Percentiles rank a stretch among this genome's conserved stretches.
Conservation (phyloP, 2,329 filamentous ascomycete species). For the Calcarisporium arbuscula region DNA sequence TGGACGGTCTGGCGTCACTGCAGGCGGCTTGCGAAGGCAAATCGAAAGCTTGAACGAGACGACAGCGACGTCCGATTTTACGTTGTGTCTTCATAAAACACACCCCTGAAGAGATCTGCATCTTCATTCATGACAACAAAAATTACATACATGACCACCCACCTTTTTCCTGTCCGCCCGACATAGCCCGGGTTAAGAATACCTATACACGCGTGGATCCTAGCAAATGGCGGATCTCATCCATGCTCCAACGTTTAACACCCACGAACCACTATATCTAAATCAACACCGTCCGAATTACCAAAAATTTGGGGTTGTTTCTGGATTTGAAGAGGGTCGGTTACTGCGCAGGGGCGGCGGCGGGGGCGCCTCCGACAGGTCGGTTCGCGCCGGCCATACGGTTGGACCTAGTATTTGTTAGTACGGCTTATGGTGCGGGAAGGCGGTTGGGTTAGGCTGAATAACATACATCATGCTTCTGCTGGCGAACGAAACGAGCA, state of each 20-base stretch:
- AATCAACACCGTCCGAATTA: too few species aligned
- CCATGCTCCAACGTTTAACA: too few species aligned
- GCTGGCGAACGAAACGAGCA: conserved; percentile 66
- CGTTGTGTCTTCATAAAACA: not conserved
- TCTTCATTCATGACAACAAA: too few species aligned
- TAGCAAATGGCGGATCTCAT: too few species aligned
- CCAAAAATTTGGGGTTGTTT: too few species aligned
- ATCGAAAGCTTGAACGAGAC: conserved; percentile 8
- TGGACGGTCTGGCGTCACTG: conserved; percentile 52
- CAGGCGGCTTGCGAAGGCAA: conserved; percentile 56
- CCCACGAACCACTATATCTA: too few species aligned
- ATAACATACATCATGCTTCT: conserved; percentile 70
- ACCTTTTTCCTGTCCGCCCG: too few species aligned
- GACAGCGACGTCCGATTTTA: not conserved
- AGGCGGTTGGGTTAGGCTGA: not conserved
- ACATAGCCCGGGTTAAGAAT: too few species aligned
- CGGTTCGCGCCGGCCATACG: conserved; percentile 21
- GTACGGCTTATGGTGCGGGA: conserved; percentile 8
- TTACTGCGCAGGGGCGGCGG: too few species aligned
- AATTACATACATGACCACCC: too few species aligned
- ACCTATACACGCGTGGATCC: too few species aligned
- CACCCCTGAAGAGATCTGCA: conserved; percentile 6
- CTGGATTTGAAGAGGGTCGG: too few species aligned
- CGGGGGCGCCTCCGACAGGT: conserved; percentile 10
- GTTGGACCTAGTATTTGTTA: conserved; percentile 29